Evolutionary conservation across 768 basidiomycete genomes (phyloP).

Genomic region (Pulveroboletus sp.): DNA sequence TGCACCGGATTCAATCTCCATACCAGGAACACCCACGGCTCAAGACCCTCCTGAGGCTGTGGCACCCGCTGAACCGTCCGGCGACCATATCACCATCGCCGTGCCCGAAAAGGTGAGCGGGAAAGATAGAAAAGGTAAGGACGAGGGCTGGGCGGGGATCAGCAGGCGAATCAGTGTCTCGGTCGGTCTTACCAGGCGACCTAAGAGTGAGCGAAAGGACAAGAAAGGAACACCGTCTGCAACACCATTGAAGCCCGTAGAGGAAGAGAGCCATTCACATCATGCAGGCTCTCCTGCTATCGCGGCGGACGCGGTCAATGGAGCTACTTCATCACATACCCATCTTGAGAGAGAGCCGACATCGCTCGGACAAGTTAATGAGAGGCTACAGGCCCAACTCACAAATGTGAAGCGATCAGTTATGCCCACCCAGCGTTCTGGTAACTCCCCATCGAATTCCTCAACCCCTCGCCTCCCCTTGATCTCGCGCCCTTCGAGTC

Average conservation of each 20-base stretch:
- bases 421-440: constrained; percentile 16
- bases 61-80: constrained; percentile 10
- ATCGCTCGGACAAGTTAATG: constrained; percentile 25
- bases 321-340: not conserved
- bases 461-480: constrained; percentile 18
- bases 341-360: constrained; percentile 17
- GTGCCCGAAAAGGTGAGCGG: constrained; percentile 32
- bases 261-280: constrained; percentile 10
- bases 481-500: constrained; percentile 29
- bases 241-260: constrained; percentile 29
- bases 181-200: constrained; percentile 40
- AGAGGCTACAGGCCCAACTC: constrained; percentile 22
- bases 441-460: constrained; percentile 17
- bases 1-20: constrained; percentile 6
- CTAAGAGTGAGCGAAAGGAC: constrained; percentile 34
- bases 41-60: constrained; percentile 1
- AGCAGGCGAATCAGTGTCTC: constrained; percentile 59
- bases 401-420: constrained; percentile 25
- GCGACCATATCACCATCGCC: constrained; percentile 34
- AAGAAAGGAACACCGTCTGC: constrained; percentile 22
- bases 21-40: constrained; percentile 15
- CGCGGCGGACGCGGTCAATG: constrained; percentile 6
- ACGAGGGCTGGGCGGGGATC: constrained; percentile 57
- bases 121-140: constrained; percentile 37
- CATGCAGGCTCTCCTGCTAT: constrained; percentile 6